These are phyloP conservation scores for Conidiobolus incongruus DNA, from an alignment of 371 early-diverging fungal species.

Conservation along the genomic window DNA sequence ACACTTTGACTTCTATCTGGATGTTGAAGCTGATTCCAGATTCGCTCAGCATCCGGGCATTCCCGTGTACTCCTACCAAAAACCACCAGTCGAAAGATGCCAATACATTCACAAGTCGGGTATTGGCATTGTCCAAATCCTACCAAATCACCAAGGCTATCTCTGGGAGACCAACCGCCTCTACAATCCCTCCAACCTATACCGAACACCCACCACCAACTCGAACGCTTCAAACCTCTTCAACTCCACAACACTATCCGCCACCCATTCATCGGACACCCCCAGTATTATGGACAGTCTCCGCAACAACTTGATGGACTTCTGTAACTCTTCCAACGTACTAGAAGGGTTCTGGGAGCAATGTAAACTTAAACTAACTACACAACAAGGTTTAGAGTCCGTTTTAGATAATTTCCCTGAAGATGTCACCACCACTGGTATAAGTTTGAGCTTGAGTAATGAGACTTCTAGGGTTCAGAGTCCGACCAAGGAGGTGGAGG, in stretches of 20 bases:
- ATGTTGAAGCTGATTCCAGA: constrained; percentile 67
- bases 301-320: constrained; percentile 5
- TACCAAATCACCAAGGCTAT: constrained; percentile 44
- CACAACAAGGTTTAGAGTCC: constrained; percentile 10
- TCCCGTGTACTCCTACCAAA: constrained; percentile 33
- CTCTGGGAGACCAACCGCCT: constrained; percentile 80
- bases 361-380: constrained; percentile 1
- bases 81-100: constrained; percentile 42
- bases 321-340: constrained; percentile 1
- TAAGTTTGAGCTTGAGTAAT: too few relatives aligned
- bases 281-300: not conserved
- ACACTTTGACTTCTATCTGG: constrained; percentile 68
- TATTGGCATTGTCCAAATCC: constrained; percentile 75
- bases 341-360: not conserved
- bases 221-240: not conserved
- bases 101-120: constrained; percentile 86
- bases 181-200: constrained; percentile 27
- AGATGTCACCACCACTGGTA: not conserved
- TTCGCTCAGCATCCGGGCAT: constrained; percentile 17
- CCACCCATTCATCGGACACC: too few relatives aligned
- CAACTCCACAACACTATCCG: too few relatives aligned
- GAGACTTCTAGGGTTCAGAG: too few relatives aligned
- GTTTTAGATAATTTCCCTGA: constrained; percentile 5
- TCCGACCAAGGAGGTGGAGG: too few relatives aligned
- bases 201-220: not conserved